These are phyloP conservation scores for Pestalotiopsis fici DNA, from an alignment of 2,329 filamentous ascomycete species.

Conservation along the genomic window DNA sequence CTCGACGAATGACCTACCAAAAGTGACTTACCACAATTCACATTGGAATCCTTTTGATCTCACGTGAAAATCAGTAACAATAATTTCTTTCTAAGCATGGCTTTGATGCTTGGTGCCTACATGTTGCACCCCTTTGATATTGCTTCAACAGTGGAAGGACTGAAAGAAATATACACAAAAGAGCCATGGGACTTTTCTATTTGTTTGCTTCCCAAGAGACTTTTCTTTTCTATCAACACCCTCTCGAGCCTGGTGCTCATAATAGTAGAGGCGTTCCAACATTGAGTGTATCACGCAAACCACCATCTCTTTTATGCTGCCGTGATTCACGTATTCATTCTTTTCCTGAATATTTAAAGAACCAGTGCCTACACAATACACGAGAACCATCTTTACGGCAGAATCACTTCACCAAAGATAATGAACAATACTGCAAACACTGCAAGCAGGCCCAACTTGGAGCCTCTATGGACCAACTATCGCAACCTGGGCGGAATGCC, in stretches of 20 bases:
- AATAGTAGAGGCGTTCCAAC: no score
- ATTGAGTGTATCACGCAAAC: neutral
- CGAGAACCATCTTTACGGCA: neutral
- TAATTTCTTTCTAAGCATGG: neutral
- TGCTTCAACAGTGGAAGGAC: neutral
- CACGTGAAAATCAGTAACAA: neutral
- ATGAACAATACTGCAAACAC: neutral
- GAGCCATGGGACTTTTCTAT: no score
- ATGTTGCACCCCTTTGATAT: neutral
- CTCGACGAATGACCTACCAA: neutral
- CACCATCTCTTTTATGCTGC: neutral
- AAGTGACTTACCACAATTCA: neutral
- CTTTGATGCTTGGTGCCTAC: neutral
- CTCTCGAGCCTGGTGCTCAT: neutral
- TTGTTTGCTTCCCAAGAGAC: neutral
- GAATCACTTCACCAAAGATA: neutral
- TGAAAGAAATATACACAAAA: conserved; percentile 1
- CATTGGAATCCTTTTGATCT: neutral
- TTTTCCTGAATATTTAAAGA: neutral
- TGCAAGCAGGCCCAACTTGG: conserved; percentile 31
- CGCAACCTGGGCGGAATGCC: conserved; percentile 24
- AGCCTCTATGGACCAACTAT: conserved; percentile 35
- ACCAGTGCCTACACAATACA: neutral
- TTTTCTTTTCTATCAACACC: neutral
- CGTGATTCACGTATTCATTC: neutral